These are phyloP conservation scores for Sphagnum fallax DNA, from an alignment of 228 moss, liverwort and hornwort genomes.

Conservation along the genomic window DNA sequence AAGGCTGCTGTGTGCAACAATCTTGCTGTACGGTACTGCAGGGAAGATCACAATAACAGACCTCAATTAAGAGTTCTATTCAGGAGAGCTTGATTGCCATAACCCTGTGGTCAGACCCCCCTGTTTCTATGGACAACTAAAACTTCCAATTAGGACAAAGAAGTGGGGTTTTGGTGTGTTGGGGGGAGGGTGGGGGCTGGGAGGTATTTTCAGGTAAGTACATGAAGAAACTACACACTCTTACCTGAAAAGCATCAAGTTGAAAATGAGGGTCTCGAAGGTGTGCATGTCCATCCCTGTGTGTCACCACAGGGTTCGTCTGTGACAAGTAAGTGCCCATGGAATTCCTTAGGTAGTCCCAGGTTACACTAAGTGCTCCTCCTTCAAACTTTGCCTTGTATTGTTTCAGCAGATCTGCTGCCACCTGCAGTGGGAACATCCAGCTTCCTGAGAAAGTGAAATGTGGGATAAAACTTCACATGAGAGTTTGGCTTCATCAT, in stretches of 20 bases:
- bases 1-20: slow-evolving; percentile 73
- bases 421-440: slow-evolving; percentile 36
- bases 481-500: no score
- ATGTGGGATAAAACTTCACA: no score
- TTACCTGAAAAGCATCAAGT: slow-evolving; percentile 80
- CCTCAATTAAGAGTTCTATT: neutral
- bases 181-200: no score
- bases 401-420: slow-evolving; percentile 69
- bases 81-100: neutral
- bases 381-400: slow-evolving; percentile 69
- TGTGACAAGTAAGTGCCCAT: slow-evolving; percentile 75
- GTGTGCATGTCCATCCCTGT: slow-evolving; percentile 69
- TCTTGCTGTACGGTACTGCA: slow-evolving; percentile 79
- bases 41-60: neutral
- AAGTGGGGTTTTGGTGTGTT: no score
- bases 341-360: slow-evolving; percentile 71
- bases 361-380: slow-evolving; percentile 64
- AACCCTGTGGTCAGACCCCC: no score
- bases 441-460: neutral
- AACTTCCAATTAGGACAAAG: no score
- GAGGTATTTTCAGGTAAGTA: no score
- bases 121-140: no score
- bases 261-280: slow-evolving; percentile 74
- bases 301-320: slow-evolving; percentile 78
- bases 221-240: neutral